phyloP scores from a whole-genome alignment of 495 filamentous ascomycete species.

The Penicillium psychrofluorescens region DNA sequence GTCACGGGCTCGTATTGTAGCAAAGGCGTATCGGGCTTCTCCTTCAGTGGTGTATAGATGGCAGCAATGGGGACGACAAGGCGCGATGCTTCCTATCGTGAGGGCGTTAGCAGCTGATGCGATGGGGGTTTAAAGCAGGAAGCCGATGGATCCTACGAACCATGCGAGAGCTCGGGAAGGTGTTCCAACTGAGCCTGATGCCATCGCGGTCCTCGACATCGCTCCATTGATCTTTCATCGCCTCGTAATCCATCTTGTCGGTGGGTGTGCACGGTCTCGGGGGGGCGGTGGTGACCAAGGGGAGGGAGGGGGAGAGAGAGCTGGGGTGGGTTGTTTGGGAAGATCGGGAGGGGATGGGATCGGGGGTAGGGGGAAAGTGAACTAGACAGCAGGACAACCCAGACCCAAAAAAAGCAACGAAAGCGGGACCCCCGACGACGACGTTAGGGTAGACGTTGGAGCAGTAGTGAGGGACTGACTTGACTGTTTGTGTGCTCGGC shows the following conservation, averaged over 20 bases:
- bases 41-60: constrained; percentile 93
- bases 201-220: constrained; percentile 97
- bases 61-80: constrained; percentile 97
- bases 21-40: constrained; percentile 81
- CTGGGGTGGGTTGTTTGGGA: too few species aligned
- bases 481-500: constrained; percentile 29
- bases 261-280: constrained; percentile 19
- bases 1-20: constrained; percentile 96
- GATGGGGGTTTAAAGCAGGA: constrained; percentile 4
- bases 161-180: constrained; percentile 97
- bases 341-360: constrained; percentile 10
- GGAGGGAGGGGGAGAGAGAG: constrained; percentile 13
- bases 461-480: constrained; percentile 2
- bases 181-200: constrained; percentile 96
- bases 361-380: constrained; percentile 19
- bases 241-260: constrained; percentile 65
- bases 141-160: constrained; percentile 37
- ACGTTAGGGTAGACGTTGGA: constrained; percentile 10
- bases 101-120: constrained; percentile 17
- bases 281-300: constrained; percentile 19
- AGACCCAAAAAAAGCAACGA: constrained; percentile 13
- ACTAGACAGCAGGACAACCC: constrained; percentile 19
- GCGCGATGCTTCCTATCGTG: constrained; percentile 79
- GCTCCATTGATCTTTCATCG: constrained; percentile 93
- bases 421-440: constrained; percentile 9